Evolutionary conservation across 2,329 filamentous ascomycete genomes (phyloP).

Genomic region (Ascochyta rabiei): DNA sequence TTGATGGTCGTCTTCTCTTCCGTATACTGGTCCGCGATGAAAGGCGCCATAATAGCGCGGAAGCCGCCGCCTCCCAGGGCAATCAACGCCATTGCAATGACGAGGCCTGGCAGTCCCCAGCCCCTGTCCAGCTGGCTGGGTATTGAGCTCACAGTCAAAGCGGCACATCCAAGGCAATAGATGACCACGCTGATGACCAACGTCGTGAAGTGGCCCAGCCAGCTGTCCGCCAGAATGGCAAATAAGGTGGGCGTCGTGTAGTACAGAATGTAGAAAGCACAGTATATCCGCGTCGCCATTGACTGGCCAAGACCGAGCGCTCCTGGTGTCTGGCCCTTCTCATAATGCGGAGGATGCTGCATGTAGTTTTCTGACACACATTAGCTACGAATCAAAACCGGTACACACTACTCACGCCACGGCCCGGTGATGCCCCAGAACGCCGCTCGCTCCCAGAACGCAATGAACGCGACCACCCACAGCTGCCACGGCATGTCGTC

Average conservation of each 20-base stretch:
- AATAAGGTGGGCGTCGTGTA: constrained; percentile 48
- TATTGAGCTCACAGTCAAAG: constrained; percentile 31
- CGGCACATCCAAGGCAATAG: constrained; percentile 32
- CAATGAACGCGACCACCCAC: constrained; percentile 35
- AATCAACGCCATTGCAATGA: constrained; percentile 44
- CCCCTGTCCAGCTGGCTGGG: constrained; percentile 23
- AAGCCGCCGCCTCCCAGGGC: constrained; percentile 50
- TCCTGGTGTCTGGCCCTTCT: constrained; percentile 43
- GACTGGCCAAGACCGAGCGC: constrained; percentile 42
- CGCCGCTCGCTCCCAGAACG: constrained; percentile 34
- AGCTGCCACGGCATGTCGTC: constrained; percentile 32
- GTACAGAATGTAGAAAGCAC: constrained; percentile 62
- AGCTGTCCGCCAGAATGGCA: constrained; percentile 49
- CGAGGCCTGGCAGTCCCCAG: constrained; percentile 36
- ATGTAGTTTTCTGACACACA: constrained; percentile 52
- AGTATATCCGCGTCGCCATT: constrained; percentile 59
- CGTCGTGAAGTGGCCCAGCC: constrained; percentile 48
- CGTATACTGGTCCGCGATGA: constrained; percentile 47
- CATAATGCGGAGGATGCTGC: constrained; percentile 39
- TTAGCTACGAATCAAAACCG: neutral
- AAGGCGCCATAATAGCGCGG: constrained; percentile 44
- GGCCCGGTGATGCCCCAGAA: constrained; percentile 42
- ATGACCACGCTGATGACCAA: constrained; percentile 41
- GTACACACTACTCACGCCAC: constrained; percentile 34
- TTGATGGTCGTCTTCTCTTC: constrained; percentile 27